These are phyloP conservation scores for Scheffersomyces lignicola DNA, from an alignment of 1,139 yeast species.

Conservation along the genomic window DNA sequence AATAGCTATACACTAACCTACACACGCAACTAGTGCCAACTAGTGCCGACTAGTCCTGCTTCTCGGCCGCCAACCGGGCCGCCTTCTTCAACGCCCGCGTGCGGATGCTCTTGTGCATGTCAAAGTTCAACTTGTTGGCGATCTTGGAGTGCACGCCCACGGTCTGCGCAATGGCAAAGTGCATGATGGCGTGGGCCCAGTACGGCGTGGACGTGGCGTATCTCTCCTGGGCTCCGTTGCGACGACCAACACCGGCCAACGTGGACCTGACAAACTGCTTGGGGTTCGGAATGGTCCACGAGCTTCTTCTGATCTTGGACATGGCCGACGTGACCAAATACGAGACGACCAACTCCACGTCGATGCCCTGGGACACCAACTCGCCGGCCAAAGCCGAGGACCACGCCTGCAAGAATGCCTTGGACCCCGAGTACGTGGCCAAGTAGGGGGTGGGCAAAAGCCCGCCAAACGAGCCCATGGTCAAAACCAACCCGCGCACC, in stretches of 20 bases:
- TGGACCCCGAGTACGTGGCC: slow-evolving; percentile 95
- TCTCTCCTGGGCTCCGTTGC: slow-evolving; percentile 91
- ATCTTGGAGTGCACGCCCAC: slow-evolving; percentile 78
- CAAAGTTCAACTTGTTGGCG: slow-evolving; percentile 66
- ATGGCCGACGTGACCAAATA: slow-evolving; percentile 92
- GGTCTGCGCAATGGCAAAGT: slow-evolving; percentile 74
- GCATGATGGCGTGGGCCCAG: slow-evolving; percentile 94
- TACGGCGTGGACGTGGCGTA: slow-evolving; percentile 86
- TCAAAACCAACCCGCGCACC: slow-evolving; percentile 71
- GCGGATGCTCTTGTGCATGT: slow-evolving; percentile 81
- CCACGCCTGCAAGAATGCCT: slow-evolving; percentile 94
- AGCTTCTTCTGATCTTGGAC: slow-evolving; percentile 86
- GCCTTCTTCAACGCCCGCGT: slow-evolving; percentile 80
- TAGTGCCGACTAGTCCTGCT: slow-evolving; percentile 17
- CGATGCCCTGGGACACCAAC: slow-evolving; percentile 64
- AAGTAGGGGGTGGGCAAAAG: slow-evolving; percentile 87
- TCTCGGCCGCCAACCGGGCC: slow-evolving; percentile 31
- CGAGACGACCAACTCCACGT: slow-evolving; percentile 84
- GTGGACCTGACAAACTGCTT: slow-evolving; percentile 71
- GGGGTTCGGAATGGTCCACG: slow-evolving; percentile 79
- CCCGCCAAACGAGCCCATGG: slow-evolving; percentile 98
- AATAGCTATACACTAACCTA: no score
- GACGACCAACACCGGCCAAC: slow-evolving; percentile 70
- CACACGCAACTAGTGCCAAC: no score
- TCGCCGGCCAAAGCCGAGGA: slow-evolving; percentile 89